Base-by-base conservation (phyloP, 345 rosid species). In the Corymbia maculata region DNA sequence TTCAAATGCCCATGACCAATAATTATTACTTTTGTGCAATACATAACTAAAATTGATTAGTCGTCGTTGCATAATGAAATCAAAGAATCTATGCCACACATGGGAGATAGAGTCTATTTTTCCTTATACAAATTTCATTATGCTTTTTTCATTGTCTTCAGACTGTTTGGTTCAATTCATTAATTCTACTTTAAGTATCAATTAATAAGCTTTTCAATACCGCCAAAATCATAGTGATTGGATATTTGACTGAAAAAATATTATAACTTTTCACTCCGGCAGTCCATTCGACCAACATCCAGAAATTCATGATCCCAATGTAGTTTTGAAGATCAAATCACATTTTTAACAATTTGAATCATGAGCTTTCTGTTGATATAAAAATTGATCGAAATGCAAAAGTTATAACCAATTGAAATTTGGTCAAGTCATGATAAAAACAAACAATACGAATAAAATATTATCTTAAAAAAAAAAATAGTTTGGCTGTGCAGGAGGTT, bases 281-380 rank as follows among this genome's bases (percentile, higher is more conserved):
- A 28, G 6, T 61, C 68, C 8, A 13, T 28, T 28, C 2, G 7
- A 6, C 68, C 68, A 7, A 12, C 26, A 12, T 28, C 6, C 16
- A 13, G 1, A 61, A 61, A 61, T 61, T 61, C 0, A 32, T 7
- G 0, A 61, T 61, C 16, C 17, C 0, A 2, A 12, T 32, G 13
- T 61, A 12, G 28, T 6, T 61, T 59, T 61, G 32, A 61, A 13
- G 4, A 55, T 55, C 1, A 3, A 21, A 55, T 55, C 22, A 28
- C 61, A 55, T 21, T 22, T 21, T 55, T 22, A 21, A 55, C 8
- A 55, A 28, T 55, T 55, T 1, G 61, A 8, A 55, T 55, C 61
- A 55, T 19, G 26, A 55, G 28, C 61, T 55, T 22, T 55, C 1
- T 19, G 7, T 9, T 55, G 28, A 55, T 22, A 55, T 22, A 4